A percentile compares a stretch with the other conserved stretches of the same genome.
These are phyloP conservation scores for Phytophthora hybrid DNA, from an alignment of 352 stramenopile species.

Conservation along the genomic window DNA sequence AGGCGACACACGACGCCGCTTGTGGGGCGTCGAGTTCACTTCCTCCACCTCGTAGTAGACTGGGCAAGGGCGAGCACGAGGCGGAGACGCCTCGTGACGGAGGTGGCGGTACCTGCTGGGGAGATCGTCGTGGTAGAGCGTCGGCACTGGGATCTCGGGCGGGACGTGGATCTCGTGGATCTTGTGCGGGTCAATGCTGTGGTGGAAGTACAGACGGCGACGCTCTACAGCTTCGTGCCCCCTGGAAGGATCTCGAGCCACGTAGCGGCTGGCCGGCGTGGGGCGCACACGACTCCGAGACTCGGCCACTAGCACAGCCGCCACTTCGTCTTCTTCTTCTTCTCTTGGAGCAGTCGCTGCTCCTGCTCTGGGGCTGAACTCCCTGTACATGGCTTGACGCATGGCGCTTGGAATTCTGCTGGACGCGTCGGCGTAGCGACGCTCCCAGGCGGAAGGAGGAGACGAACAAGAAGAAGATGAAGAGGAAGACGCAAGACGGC, in stretches of 20 bases:
- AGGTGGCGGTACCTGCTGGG: slow-evolving; percentile 12
- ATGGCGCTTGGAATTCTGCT: slow-evolving; percentile 14
- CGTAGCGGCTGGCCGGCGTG: slow-evolving; percentile 6
- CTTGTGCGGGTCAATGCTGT: slow-evolving; percentile 23
- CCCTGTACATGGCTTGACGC: slow-evolving; percentile 7
- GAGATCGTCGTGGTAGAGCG: slow-evolving; percentile 6
- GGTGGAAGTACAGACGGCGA: slow-evolving; percentile 26
- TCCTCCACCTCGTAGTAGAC: slow-evolving; percentile 12
- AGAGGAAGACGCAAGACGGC: neutral
- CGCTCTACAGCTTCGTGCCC: neutral
- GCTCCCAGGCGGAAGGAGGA: neutral
- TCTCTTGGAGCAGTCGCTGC: no score
- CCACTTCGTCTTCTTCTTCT: no score
- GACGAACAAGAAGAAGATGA: neutral
- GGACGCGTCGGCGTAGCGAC: neutral
- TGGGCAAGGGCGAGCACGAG: neutral
- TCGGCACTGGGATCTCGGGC: slow-evolving; percentile 3
- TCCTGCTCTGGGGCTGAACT: slow-evolving; percentile 3
- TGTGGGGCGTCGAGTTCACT: slow-evolving; percentile 5
- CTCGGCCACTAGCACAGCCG: neutral
- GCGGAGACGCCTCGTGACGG: neutral
- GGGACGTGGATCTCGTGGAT: slow-evolving; percentile 28
- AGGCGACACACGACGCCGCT: slow-evolving; percentile 23
- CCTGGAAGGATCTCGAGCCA: neutral
- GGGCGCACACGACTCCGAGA: slow-evolving; percentile 5